Evolutionary conservation across 108 stramenopile genomes (phyloP).

Genomic region (Pseudonitzschia pungens): DNA sequence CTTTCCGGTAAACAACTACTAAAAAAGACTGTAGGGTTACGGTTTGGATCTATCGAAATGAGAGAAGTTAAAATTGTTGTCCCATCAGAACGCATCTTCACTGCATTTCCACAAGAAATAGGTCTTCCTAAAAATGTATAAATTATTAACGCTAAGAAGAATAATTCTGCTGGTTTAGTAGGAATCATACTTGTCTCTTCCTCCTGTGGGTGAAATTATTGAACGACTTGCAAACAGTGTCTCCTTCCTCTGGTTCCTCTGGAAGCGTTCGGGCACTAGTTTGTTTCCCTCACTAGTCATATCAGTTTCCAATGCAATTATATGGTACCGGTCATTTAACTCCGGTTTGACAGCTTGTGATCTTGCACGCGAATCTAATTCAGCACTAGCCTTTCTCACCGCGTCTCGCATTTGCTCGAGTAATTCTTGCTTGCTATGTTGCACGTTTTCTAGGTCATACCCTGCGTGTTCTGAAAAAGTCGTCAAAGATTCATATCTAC

Average conservation of each 20-base stretch:
- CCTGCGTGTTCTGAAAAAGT: not conserved
- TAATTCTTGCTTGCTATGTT: not conserved
- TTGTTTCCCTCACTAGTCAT: not conserved
- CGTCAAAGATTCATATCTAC: slow-evolving; percentile 9
- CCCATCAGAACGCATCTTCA: too few relatives aligned
- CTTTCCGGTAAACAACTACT: not conserved
- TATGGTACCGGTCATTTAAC: not conserved
- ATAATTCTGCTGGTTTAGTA: too few relatives aligned
- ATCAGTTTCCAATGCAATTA: not conserved
- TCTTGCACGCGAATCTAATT: not conserved
- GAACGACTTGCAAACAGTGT: not conserved
- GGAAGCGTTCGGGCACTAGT: not conserved
- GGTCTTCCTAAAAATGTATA: too few relatives aligned
- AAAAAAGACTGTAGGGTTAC: not conserved
- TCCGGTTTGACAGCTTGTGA: not conserved
- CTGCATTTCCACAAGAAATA: too few relatives aligned
- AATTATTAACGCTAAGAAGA: too few relatives aligned
- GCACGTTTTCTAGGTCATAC: not conserved
- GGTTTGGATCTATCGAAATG: too few relatives aligned
- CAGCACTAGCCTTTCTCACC: slow-evolving; percentile 1
- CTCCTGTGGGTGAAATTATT: not conserved
- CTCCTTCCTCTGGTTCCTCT: not conserved
- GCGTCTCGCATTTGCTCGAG: slow-evolving; percentile 9
- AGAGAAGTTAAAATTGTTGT: too few relatives aligned
- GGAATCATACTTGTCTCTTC: slow-evolving; percentile 7